Base-by-base conservation (phyloP, 148 eudicot species). In the Mesembryanthemum crystallinum region DNA sequence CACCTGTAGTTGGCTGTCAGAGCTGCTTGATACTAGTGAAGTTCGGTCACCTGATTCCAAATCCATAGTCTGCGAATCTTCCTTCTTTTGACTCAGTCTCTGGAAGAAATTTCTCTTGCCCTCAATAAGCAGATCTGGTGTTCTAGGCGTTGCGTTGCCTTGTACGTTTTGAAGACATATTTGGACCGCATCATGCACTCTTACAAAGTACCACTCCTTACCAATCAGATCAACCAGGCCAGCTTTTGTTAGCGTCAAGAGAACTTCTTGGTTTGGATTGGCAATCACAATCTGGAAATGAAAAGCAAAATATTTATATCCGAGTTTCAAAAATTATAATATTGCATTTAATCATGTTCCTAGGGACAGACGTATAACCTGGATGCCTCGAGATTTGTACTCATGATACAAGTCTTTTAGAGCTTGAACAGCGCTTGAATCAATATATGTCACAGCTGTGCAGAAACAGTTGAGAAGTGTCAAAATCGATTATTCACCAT, bases 161-260 rank as follows among this genome's bases (percentile, higher is more conserved):
- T 86, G 94, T 21, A 92, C 88, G 20, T 88, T 86, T 71, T 88
- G 91, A 75, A 96, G 94, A 83, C 99, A 92, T 72, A 91, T 92
- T 85, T 92, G 99, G 70, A 91, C 92, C 23, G 98, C 98, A 71
- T 96, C 99, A 49, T 96, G 99, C 28, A 91, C 92, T 85, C 99
- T 90, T 77, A 96, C 99, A 37, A 95, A 96, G 79, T 76, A 92
- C 99, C 99, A 96, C 78, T 96, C 98, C 80, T 88, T 89, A 30
- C 99, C 99, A 12, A 96, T 86, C 65, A 89, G 79, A 24, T 96
- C 98, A 30, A 96, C 90, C 29, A 92, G 71, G n/a, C 98, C 93
- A 12, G 99, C 83, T 79, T 79, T 86, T 66, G 92, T 77, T 64
- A 96, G 81, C 39, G 93, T 91, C 84, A 87, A 60, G 67, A 96